Evolutionary conservation across 2,329 filamentous ascomycete species (phyloP).

Genomic region (Xylaria arbuscula): DNA sequence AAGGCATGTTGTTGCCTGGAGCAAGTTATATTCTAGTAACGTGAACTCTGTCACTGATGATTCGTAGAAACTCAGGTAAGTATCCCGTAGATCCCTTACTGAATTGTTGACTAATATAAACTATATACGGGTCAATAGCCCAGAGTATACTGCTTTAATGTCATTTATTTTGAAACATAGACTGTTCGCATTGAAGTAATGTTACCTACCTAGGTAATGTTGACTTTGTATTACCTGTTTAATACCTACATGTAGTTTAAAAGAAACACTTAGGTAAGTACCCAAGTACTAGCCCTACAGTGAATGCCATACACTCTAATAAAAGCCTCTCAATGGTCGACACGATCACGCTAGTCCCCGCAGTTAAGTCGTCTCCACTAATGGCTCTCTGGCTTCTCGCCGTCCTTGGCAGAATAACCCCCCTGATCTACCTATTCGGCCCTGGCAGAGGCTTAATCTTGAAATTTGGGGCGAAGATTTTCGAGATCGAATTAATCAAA

Average conservation of each 20-base stretch:
- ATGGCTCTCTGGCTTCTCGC: conserved; percentile 3
- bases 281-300: no score
- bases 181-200: no score
- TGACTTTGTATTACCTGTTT: not conserved
- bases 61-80: not conserved
- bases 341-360: conserved; percentile 7
- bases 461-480: conserved; percentile 32
- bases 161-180: no score
- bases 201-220: not conserved
- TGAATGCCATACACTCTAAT: not conserved
- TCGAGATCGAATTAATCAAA: conserved; percentile 31
- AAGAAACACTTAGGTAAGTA: no score
- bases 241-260: no score
- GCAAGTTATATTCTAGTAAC: not conserved
- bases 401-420: conserved; percentile 5
- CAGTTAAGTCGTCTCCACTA: conserved; percentile 1
- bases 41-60: not conserved
- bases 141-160: no score
- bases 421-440: conserved; percentile 33
- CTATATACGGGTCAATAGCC: no score
- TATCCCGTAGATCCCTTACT: no score
- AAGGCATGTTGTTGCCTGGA: not conserved
- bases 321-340: not conserved
- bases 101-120: no score
- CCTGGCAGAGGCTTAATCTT: conserved; percentile 32